phyloP scores from a whole-genome alignment of 805 yeast genomes.

The Suhomyces xylopsoci region DNA sequence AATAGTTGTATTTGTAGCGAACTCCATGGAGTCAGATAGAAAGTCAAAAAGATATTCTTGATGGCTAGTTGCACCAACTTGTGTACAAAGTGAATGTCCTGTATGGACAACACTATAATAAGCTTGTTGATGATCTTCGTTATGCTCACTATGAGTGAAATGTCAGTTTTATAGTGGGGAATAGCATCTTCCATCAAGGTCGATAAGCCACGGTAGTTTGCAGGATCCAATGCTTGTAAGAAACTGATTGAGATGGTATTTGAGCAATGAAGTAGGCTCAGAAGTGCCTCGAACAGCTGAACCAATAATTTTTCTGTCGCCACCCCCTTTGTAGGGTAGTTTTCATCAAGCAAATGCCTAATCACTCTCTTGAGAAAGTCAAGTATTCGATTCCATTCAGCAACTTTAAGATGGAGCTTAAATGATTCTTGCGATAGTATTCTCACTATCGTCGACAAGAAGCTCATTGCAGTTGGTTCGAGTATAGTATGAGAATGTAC shows the following conservation, averaged over 20 bases:
- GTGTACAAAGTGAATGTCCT: slow-evolving; percentile 36
- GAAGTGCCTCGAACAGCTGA: slow-evolving; percentile 18
- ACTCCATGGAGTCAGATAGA: slow-evolving; percentile 42
- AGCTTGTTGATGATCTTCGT: slow-evolving; percentile 47
- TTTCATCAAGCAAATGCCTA: slow-evolving; percentile 9
- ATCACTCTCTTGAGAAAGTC: slow-evolving; percentile 22
- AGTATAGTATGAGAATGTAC: slow-evolving; percentile 5
- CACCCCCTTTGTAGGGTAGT: slow-evolving; percentile 4
- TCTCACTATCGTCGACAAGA: slow-evolving; percentile 18
- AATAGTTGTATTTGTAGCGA: slow-evolving; percentile 42
- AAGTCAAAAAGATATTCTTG: slow-evolving; percentile 23
- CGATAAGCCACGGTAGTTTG: slow-evolving; percentile 18
- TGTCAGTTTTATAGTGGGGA: slow-evolving; percentile 21
- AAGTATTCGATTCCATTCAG: slow-evolving; percentile 25
- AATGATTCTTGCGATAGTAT: slow-evolving; percentile 24
- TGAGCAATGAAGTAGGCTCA: slow-evolving; percentile 22
- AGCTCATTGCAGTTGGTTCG: slow-evolving; percentile 24
- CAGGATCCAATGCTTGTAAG: slow-evolving; percentile 15
- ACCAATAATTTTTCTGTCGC: slow-evolving; percentile 19
- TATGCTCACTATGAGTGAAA: slow-evolving; percentile 16
- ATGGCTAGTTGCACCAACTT: slow-evolving; percentile 39
- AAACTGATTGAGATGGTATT: slow-evolving; percentile 14
- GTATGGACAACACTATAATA: slow-evolving; percentile 40
- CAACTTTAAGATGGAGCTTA: slow-evolving; percentile 28
- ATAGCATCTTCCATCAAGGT: slow-evolving; percentile 15